Conservation (phyloP, 257 asterid species). For the Linaria vulgaris region DNA sequence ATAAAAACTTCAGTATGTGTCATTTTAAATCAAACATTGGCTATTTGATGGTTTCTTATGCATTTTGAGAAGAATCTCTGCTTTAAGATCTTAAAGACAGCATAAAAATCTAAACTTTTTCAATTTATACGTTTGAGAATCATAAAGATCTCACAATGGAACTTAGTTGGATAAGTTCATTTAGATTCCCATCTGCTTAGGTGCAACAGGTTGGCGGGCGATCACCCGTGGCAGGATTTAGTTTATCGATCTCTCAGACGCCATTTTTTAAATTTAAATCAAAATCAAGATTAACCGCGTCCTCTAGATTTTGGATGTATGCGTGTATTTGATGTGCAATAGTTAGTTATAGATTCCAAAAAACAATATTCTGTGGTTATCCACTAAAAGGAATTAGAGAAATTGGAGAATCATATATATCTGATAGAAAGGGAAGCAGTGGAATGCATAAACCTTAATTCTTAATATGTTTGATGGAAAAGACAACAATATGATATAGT, state of each 20-base stretch:
- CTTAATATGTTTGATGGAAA: slow-evolving; percentile 20
- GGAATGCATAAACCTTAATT: neutral
- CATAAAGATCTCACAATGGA: neutral
- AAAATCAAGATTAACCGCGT: slow-evolving; percentile 29
- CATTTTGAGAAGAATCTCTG: too few species aligned
- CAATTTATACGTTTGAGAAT: slow-evolving; percentile 23
- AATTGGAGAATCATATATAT: slow-evolving; percentile 26
- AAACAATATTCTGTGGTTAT: slow-evolving; percentile 41
- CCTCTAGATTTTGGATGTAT: slow-evolving; percentile 45
- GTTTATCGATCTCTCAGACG: neutral
- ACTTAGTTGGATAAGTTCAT: neutral
- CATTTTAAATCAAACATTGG: too few species aligned
- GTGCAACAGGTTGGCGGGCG: slow-evolving; percentile 20
- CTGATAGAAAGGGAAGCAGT: slow-evolving; percentile 1
- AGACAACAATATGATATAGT: slow-evolving; percentile 31
- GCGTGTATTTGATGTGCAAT: slow-evolving; percentile 33
- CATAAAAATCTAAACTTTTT: too few species aligned
- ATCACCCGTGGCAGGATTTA: neutral
- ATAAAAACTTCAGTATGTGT: too few species aligned
- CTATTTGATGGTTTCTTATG: too few species aligned
- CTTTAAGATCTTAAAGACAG: too few species aligned
- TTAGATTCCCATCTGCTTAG: slow-evolving; percentile 2
- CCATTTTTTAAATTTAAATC: slow-evolving; percentile 10
- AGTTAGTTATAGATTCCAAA: slow-evolving; percentile 42
- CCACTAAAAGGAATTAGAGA: slow-evolving; percentile 14